Evolutionary conservation across 2,329 filamentous ascomycete genomes (phyloP).

Genomic region (Aspergillus thermomutatus): DNA sequence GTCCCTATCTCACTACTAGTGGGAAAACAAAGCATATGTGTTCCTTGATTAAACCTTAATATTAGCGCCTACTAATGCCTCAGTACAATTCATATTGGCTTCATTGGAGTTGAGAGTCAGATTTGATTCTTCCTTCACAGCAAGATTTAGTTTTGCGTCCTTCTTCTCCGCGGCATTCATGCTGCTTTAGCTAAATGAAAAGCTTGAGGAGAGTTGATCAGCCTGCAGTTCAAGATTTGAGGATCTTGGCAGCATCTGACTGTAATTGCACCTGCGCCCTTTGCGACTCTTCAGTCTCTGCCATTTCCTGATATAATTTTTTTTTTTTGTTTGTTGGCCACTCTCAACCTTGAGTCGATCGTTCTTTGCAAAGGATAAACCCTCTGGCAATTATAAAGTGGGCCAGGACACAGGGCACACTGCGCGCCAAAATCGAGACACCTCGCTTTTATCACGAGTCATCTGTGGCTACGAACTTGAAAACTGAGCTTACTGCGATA

Average conservation of each 20-base stretch:
- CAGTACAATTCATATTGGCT: background rate
- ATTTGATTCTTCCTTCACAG: background rate
- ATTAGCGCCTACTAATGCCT: background rate
- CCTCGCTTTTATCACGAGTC: background rate
- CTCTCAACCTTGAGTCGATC: background rate
- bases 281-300: background rate
- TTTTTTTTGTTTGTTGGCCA: background rate
- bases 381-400: background rate
- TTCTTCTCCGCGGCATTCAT: background rate
- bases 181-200: background rate
- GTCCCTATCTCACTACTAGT: background rate
- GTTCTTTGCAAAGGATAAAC: background rate
- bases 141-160: background rate
- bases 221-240: background rate
- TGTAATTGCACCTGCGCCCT: background rate
- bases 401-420: background rate
- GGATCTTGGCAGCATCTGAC: background rate
- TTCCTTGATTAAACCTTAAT: background rate
- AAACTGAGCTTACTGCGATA: conserved; percentile 2
- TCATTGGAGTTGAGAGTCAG: background rate
- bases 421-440: background rate
- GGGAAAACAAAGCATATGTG: background rate
- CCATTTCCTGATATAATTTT: background rate
- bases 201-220: background rate
- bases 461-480: background rate